phyloP scores from a whole-genome alignment of 495 filamentous ascomycete genomes.

The Neurospora tetraspora region DNA sequence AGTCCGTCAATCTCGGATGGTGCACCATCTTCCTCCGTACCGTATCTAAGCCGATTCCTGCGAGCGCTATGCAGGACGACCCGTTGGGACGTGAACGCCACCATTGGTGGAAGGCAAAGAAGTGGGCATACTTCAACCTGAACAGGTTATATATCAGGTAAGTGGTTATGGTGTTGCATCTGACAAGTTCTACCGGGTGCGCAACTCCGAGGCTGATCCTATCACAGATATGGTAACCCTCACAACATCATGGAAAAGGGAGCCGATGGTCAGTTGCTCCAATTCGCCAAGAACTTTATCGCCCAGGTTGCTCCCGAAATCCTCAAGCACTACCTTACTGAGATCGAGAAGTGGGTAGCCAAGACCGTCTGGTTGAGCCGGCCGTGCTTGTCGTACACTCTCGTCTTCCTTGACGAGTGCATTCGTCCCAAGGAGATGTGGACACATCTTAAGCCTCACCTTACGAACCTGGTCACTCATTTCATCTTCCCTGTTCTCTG shows the following conservation, averaged over 20 bases:
- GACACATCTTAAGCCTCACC: constrained; percentile 84
- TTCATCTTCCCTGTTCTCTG: constrained; percentile 93
- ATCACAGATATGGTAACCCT: constrained; percentile 76
- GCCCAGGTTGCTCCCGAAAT: constrained; percentile 89
- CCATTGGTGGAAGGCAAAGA: constrained; percentile 99
- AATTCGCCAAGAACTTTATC: constrained; percentile 83
- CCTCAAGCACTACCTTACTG: constrained; percentile 78
- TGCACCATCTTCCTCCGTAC: constrained; percentile 87
- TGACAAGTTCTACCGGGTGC: background rate
- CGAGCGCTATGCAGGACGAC: constrained; percentile 69
- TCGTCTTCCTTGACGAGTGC: constrained; percentile 92
- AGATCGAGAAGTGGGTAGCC: constrained; percentile 93
- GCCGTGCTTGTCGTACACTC: constrained; percentile 79
- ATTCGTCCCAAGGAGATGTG: constrained; percentile 96
- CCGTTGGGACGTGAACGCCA: constrained; percentile 79
- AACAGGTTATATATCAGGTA: constrained; percentile 92
- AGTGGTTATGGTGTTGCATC: constrained; percentile 8
- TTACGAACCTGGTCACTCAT: constrained; percentile 83
- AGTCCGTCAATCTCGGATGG: constrained; percentile 83
- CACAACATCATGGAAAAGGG: constrained; percentile 49
- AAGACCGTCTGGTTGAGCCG: constrained; percentile 95
- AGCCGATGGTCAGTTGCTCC: constrained; percentile 57
- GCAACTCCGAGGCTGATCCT: constrained; percentile 12
- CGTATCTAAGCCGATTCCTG: constrained; percentile 74
- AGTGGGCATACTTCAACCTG: constrained; percentile 96